These are phyloP conservation scores for Trichoderma gamsii DNA, from an alignment of 495 filamentous ascomycete species.

Conservation along the genomic window DNA sequence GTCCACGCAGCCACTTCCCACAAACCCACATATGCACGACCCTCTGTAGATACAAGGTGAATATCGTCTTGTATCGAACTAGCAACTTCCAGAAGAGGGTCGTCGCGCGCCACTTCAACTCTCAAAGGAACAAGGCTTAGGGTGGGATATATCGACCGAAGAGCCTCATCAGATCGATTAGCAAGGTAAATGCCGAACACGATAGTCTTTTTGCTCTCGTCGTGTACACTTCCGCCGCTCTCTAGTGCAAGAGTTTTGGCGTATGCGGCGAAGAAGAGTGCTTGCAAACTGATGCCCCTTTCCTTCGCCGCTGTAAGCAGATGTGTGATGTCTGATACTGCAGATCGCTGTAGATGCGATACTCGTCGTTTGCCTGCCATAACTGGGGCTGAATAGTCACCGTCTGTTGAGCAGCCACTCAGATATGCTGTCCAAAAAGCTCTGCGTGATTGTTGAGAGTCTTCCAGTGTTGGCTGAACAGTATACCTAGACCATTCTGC, in stretches of 20 bases:
- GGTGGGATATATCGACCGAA: conserved; percentile 28
- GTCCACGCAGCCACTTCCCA: conserved; percentile 48
- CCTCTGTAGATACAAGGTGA: conserved; percentile 29
- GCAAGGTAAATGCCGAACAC: conserved; percentile 44
- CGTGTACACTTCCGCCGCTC: background rate
- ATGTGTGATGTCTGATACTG: conserved; percentile 19
- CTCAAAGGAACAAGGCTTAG: conserved; percentile 38
- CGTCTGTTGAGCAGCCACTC: background rate
- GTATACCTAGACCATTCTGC: background rate
- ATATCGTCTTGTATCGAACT: conserved; percentile 36
- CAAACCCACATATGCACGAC: conserved; percentile 33
- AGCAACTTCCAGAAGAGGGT: conserved; percentile 24
- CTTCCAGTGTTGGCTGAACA: background rate
- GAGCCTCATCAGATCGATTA: conserved; percentile 28
- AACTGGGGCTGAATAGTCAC: background rate
- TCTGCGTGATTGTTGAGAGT: background rate
- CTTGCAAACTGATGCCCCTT: conserved; percentile 34
- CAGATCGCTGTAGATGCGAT: conserved; percentile 16
- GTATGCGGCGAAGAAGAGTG: conserved; percentile 40
- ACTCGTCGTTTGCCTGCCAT: conserved; percentile 16
- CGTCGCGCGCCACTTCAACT: conserved; percentile 19
- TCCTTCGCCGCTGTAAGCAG: conserved; percentile 21
- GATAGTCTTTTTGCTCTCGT: conserved; percentile 19
- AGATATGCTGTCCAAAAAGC: conserved; percentile 22
- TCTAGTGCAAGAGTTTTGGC: conserved; percentile 23